Evolutionary conservation across 352 stramenopile species (phyloP), one percentile per base, ranked within the genome.

Genomic region (Phytophthora colocasiae): DNA sequence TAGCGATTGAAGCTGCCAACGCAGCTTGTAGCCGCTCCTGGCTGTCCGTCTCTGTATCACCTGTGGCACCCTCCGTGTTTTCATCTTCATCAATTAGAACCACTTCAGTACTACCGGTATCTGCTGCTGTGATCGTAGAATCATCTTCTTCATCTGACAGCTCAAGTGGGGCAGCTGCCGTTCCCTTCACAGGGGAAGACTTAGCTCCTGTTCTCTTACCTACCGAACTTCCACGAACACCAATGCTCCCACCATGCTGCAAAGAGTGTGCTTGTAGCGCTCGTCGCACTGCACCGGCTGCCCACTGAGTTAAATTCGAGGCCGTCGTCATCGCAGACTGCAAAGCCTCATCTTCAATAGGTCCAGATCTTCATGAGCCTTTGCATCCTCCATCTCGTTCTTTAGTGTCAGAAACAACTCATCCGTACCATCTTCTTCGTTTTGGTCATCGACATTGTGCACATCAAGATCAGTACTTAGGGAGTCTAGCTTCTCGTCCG

Each of bases 291-390:
- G 87, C 87, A 46, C 87, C 87, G 44, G 86, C 87, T 46, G 87
- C 87, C 87, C 87, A 96, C 84, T 96, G 87, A 75, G 87, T 96
- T 14, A 96, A 73, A 52, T 96, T 96, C 0, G 87, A 92, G n/a
- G 87, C 87, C 11, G 87, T 96, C 4, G 63, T 70, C 55, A 96
- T 89, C 2, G 84, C 87, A 58, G 87, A 93, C 19, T 91, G 75
- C 26, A 96, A 57, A n/a, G 87, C 87, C 53, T 95, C 87, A 48
- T 86, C 68, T 87, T 83, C 3, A 91, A 63, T 39, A 77, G 55
- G 8, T 78, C 69, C 11, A 95, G 53, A 72, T 93, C 86, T 58
- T 82, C 73, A 47, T 93, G 79, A 0, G 77, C 84, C 48, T 86
- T 88, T 2, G 77, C 82, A 39, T 94, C 86, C 48, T 94, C 86